phyloP scores from a whole-genome alignment of 108 stramenopile species.

The Fragilariopsis cylindrus region DNA sequence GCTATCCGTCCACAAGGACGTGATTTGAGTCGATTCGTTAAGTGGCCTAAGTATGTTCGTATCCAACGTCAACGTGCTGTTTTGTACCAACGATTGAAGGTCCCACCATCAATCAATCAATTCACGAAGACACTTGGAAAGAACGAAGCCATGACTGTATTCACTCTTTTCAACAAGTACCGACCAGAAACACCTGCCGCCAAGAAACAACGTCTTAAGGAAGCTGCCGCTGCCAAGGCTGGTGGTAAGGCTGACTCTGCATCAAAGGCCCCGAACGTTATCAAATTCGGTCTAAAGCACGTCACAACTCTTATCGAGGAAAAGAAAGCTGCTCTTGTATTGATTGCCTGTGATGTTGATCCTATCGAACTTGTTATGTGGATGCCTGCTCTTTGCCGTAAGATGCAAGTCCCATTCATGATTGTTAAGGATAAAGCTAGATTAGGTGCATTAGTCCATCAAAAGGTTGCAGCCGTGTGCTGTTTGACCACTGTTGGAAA shows the following conservation, averaged over 20 bases:
- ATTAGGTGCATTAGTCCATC: slow-evolving; percentile 96
- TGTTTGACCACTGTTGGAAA: slow-evolving; percentile 90
- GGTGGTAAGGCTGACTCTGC: slow-evolving; percentile 70
- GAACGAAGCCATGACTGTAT: slow-evolving; percentile 97
- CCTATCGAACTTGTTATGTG: slow-evolving; percentile 99
- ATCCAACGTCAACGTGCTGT: slow-evolving; percentile 99
- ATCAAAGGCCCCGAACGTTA: slow-evolving; percentile 63
- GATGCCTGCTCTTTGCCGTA: slow-evolving; percentile 98
- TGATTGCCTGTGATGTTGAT: slow-evolving; percentile 98
- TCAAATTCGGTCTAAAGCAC: slow-evolving; percentile 99
- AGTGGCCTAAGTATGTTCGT: slow-evolving; percentile 98
- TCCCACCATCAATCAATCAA: slow-evolving; percentile 98
- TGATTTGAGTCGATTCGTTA: slow-evolving; percentile 97
- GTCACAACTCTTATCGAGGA: slow-evolving; percentile 98
- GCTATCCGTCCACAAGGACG: slow-evolving; percentile 91
- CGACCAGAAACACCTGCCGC: slow-evolving; percentile 96
- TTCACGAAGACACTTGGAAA: slow-evolving; percentile 97
- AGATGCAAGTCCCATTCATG: slow-evolving; percentile 99
- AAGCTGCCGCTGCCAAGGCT: slow-evolving; percentile 91
- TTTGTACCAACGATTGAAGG: slow-evolving; percentile 97
- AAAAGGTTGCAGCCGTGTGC: slow-evolving; percentile 92
- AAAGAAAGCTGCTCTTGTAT: slow-evolving; percentile 98
- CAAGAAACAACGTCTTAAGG: slow-evolving; percentile 97
- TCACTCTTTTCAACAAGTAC: slow-evolving; percentile 98
- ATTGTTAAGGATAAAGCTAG: slow-evolving; percentile 99